Conservation (phyloP, 371 early-diverging fungal genomes). For the Zopfochytrium polystomum region DNA sequence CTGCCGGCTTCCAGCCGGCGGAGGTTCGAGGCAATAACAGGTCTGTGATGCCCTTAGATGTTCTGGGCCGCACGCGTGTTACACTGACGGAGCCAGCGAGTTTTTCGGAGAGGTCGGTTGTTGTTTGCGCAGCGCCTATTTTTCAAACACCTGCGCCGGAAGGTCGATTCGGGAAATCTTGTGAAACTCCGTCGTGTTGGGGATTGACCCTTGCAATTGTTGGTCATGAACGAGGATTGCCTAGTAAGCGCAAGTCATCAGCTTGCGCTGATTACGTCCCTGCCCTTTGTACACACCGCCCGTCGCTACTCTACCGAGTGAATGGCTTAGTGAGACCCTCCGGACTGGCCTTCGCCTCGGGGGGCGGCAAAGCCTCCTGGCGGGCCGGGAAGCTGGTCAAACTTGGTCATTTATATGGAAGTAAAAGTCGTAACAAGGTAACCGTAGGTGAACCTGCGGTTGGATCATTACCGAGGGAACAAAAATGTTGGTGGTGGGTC, state of each 20-base stretch:
- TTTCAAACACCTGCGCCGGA: conserved; percentile 59
- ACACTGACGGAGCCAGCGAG: too few relatives aligned
- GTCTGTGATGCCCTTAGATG: too few relatives aligned
- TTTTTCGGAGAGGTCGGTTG: conserved; percentile 68
- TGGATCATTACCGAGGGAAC: too few relatives aligned
- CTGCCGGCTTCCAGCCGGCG: conserved; percentile 52
- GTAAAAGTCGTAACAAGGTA: too few relatives aligned
- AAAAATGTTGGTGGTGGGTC: too few relatives aligned
- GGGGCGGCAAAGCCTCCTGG: too few relatives aligned
- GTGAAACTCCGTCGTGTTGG: conserved; percentile 63
- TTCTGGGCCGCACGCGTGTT: too few relatives aligned
- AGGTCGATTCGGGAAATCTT: conserved; percentile 64
- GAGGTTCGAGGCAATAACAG: too few relatives aligned
- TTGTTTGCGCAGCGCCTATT: conserved; percentile 75
- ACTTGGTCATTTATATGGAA: too few relatives aligned
- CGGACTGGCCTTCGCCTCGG: too few relatives aligned
- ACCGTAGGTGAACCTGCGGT: too few relatives aligned
- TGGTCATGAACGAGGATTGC: conserved; percentile 5
- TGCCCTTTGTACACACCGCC: conserved; percentile 20
- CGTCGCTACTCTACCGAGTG: conserved; percentile 19
- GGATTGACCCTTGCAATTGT: conserved; percentile 63
- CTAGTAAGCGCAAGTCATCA: conserved; percentile 7
- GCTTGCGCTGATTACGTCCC: conserved; percentile 9
- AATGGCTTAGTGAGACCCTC: conserved; percentile 38
- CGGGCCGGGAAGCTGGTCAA: too few relatives aligned